Evolutionary conservation across 371 early-diverging fungal species (phyloP).

Genomic region (Mortierella polycephala): DNA sequence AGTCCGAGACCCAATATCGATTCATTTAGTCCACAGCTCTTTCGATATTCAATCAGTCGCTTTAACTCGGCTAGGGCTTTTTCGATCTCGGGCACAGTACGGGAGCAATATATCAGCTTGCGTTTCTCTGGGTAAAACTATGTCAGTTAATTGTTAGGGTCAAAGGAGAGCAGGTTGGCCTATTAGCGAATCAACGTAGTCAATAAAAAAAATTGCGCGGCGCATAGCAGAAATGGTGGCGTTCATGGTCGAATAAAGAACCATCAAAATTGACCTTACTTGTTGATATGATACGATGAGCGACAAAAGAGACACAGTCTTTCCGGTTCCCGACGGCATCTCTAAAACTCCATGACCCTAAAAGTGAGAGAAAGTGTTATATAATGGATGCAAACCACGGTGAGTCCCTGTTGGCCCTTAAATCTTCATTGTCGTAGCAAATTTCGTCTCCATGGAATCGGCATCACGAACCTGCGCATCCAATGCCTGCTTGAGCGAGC

Average conservation of each 20-base stretch:
- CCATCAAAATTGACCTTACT: conserved; percentile 54
- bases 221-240: conserved; percentile 41
- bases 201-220: not conserved
- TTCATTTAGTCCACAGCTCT: conserved; percentile 72
- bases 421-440: too few species aligned
- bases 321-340: conserved; percentile 99
- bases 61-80: conserved; percentile 98
- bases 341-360: conserved; percentile 97
- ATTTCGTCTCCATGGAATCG: too few species aligned
- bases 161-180: not conserved
- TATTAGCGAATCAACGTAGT: too few species aligned
- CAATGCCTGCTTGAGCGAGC: conserved; percentile 92
- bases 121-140: conserved; percentile 88
- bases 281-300: conserved; percentile 97
- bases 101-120: conserved; percentile 98
- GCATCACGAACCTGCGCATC: conserved; percentile 80
- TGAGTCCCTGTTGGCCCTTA: too few species aligned
- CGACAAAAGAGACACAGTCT: conserved; percentile 97
- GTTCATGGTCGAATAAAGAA: conserved; percentile 7
- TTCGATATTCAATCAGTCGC: conserved; percentile 89
- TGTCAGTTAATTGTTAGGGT: not conserved
- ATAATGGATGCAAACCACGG: too few species aligned
- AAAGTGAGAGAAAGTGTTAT: not conserved
- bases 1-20: conserved; percentile 96
- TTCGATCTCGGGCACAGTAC: conserved; percentile 99